Conservation (phyloP, 345 rosid species). For the Eucalyptus camaldulensis region DNA sequence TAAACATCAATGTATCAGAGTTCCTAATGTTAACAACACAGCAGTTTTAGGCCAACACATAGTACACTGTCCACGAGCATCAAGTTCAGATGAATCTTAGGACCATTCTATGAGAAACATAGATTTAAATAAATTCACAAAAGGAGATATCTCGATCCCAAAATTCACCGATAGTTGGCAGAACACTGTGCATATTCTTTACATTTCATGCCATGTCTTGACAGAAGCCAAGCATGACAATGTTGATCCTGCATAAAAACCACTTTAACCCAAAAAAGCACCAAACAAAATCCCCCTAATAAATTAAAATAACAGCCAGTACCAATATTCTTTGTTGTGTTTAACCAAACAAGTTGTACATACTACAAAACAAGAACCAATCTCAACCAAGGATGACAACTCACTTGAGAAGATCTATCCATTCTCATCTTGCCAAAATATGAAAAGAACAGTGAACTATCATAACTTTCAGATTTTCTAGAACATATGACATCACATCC, state of each 20-base stretch:
- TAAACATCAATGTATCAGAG: background rate
- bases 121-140: background rate
- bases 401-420: background rate
- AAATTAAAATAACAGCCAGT: background rate
- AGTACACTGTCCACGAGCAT: background rate
- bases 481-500: background rate
- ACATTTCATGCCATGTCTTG: background rate
- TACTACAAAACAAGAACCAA: background rate
- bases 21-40: background rate
- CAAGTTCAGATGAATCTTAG: background rate
- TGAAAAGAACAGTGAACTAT: background rate
- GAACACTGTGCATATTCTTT: background rate
- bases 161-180: background rate
- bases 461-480: background rate
- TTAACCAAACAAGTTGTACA: background rate
- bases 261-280: background rate
- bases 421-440: background rate
- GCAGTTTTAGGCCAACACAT: background rate
- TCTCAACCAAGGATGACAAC: background rate
- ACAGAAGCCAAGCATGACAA: background rate
- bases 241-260: background rate
- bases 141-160: background rate
- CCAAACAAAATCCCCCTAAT: background rate
- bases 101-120: background rate
- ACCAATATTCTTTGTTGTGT: background rate